Evolutionary conservation across 257 asterid species (phyloP).

Genomic region (Capsicum chinense): DNA sequence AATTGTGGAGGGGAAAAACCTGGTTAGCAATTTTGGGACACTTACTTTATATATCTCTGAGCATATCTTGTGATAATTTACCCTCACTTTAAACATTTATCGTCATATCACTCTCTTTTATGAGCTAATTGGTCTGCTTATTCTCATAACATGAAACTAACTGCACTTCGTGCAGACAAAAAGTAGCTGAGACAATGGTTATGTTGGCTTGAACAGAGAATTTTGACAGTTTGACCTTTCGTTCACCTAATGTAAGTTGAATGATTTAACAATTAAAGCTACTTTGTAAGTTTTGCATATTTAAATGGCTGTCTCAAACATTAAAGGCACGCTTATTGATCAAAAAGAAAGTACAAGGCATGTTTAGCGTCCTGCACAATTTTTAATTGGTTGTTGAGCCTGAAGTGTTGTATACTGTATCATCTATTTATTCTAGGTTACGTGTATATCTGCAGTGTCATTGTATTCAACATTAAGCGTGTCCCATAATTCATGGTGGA

Average conservation of each 20-base stretch:
- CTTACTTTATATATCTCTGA: neutral
- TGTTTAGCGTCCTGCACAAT: neutral
- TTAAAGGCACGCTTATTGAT: neutral
- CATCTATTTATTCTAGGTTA: neutral
- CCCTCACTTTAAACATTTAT: neutral
- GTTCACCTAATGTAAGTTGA: neutral
- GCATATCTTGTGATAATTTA: neutral
- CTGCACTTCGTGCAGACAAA: neutral
- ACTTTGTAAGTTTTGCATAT: neutral
- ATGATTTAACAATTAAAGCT: neutral
- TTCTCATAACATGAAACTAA: neutral
- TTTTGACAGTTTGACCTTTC: neutral
- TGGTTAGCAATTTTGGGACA: constrained; percentile 51
- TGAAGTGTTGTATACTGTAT: neutral
- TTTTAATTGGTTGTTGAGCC: neutral
- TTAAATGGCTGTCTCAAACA: neutral
- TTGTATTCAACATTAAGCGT: neutral
- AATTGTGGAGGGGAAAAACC: constrained; percentile 89
- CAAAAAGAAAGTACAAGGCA: neutral
- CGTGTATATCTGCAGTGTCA: neutral
- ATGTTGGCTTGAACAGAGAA: neutral
- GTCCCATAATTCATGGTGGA: neutral
- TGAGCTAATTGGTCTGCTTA: neutral
- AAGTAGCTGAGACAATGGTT: neutral
- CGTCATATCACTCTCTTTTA: constrained; percentile 12